Conservation (phyloP, 2,329 filamentous ascomycete genomes). For the Colletotrichum melonis region DNA sequence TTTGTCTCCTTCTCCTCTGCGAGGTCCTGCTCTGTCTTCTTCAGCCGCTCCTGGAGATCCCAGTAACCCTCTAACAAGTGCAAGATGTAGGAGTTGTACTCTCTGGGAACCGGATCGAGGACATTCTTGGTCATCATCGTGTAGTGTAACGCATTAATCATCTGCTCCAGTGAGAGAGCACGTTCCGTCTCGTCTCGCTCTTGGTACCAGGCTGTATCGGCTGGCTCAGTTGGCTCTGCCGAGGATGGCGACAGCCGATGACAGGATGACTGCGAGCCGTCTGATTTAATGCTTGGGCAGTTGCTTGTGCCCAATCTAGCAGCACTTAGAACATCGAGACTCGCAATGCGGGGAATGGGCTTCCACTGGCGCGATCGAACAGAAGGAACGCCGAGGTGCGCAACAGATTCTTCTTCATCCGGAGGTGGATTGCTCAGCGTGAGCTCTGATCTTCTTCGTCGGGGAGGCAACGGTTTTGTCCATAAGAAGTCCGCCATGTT, state of each 20-base stretch:
- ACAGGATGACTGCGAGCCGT: neutral
- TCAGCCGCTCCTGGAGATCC: constrained; percentile 40
- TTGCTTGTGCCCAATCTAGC: neutral
- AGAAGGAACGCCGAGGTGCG: neutral
- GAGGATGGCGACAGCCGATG: neutral
- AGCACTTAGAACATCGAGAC: constrained; percentile 7
- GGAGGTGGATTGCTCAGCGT: neutral
- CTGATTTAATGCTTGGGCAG: constrained; percentile 13
- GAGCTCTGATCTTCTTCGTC: neutral
- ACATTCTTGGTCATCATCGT: constrained; percentile 51
- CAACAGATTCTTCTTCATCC: neutral
- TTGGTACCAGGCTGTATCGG: constrained; percentile 8
- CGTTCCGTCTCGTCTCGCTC: constrained; percentile 45
- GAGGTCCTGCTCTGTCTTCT: constrained; percentile 27
- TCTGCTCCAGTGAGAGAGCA: constrained; percentile 55
- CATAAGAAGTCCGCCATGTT: neutral
- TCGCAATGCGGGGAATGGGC: constrained; percentile 19
- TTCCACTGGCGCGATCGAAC: neutral
- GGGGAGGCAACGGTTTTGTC: neutral
- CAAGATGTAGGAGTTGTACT: constrained; percentile 56
- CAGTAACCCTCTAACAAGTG: constrained; percentile 51
- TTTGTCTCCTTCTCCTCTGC: constrained; percentile 29
- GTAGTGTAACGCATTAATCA: constrained; percentile 56
- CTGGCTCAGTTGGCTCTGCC: neutral
- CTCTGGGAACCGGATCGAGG: constrained; percentile 49